phyloP scores from a whole-genome alignment of 2,329 filamentous ascomycete genomes.

The Monosporascus sp. region DNA sequence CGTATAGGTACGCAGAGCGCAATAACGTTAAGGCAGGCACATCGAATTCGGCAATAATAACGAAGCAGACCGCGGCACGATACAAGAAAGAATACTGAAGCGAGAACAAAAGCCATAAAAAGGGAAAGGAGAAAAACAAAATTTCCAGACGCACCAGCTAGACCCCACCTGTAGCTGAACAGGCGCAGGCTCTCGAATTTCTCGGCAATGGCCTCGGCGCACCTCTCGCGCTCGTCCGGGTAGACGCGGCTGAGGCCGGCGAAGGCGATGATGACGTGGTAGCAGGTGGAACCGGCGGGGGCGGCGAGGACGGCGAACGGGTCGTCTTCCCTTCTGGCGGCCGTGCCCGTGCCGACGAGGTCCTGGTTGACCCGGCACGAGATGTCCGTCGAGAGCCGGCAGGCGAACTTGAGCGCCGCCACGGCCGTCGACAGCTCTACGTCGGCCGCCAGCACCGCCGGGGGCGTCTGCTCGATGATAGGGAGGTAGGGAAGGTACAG shows the following conservation, averaged over 20 bases:
- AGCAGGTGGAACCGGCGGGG: constrained; percentile 26
- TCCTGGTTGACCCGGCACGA: constrained; percentile 26
- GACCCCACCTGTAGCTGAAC: constrained; percentile 28
- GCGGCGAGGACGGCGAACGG: constrained; percentile 23
- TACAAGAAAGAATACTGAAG: not conserved
- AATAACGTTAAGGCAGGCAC: too few relatives aligned
- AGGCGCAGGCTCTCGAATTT: constrained; percentile 28
- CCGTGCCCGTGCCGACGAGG: constrained; percentile 4
- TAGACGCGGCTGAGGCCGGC: constrained; percentile 22
- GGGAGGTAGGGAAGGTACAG: constrained; percentile 27
- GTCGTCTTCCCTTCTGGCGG: not conserved
- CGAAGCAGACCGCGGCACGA: too few relatives aligned
- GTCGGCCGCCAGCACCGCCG: constrained; percentile 7
- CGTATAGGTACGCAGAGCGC: too few relatives aligned
- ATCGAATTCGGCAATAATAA: too few relatives aligned
- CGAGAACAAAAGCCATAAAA: not conserved
- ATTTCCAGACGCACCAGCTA: constrained; percentile 21
- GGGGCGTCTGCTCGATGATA: constrained; percentile 17
- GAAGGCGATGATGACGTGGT: constrained; percentile 23
- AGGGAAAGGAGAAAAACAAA: not conserved
- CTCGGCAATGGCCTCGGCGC: constrained; percentile 23
- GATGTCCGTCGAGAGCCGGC: constrained; percentile 28
- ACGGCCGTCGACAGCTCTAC: constrained; percentile 21
- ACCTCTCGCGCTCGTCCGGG: constrained; percentile 20
- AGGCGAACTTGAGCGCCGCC: constrained; percentile 25